These are phyloP conservation scores for Serendipita vermifera DNA, from an alignment of 768 basidiomycete species.

Conservation along the genomic window DNA sequence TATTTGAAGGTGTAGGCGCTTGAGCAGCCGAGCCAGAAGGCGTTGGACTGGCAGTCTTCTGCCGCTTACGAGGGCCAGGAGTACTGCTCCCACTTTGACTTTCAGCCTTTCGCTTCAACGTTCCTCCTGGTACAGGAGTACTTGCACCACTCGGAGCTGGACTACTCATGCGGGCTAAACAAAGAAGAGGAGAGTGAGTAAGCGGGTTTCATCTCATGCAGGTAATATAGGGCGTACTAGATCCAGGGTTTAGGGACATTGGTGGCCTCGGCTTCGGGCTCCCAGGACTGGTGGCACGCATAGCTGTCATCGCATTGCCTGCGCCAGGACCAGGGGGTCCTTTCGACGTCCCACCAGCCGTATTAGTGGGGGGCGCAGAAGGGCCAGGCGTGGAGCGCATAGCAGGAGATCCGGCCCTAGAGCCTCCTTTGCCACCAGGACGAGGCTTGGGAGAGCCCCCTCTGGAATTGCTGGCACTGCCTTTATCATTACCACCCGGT, in stretches of 20 bases:
- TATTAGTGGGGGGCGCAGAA: too few species aligned
- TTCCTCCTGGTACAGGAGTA: background rate
- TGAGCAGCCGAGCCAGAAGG: background rate
- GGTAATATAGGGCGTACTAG: too few species aligned
- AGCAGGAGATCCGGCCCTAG: background rate
- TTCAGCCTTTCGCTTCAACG: background rate
- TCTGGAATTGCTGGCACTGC: background rate
- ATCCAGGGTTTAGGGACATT: too few species aligned
- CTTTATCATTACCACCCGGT: background rate
- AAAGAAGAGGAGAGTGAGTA: too few species aligned
- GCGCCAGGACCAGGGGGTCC: too few species aligned
- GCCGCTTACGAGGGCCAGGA: background rate
- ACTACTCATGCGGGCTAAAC: too few species aligned
- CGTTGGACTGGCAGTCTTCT: background rate
- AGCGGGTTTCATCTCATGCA: too few species aligned
- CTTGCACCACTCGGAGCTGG: constrained; percentile 3
- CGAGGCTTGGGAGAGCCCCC: background rate
- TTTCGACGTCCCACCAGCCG: too few species aligned
- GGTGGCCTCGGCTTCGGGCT: too few species aligned
- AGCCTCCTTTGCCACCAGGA: background rate
- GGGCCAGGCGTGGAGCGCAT: background rate
- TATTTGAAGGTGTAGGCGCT: background rate
- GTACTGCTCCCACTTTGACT: too few species aligned
- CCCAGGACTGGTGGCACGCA: too few species aligned
- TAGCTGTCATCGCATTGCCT: too few species aligned